Conservation (phyloP, 2,329 filamentous ascomycete species). For the Monosporascus sp. region DNA sequence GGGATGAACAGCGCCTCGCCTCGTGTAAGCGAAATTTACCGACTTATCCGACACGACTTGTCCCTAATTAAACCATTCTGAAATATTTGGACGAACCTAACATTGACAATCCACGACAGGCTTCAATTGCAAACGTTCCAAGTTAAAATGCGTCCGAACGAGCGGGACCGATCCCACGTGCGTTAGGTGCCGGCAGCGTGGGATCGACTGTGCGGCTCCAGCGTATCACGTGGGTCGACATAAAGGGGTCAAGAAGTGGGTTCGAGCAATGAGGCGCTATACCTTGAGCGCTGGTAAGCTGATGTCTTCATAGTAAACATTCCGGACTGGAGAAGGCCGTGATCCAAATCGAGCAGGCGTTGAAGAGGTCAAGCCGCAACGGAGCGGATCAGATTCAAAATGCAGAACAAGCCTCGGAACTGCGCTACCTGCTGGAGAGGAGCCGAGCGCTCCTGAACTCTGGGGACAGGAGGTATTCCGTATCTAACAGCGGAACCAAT, state of each 20-base stretch:
- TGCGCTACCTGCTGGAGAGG: conserved; percentile 46
- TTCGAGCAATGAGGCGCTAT: background rate
- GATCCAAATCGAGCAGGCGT: conserved; percentile 66
- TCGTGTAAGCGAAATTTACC: conserved; percentile 12
- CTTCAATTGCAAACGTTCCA: conserved; percentile 30
- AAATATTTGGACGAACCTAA: too few relatives aligned
- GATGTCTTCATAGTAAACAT: conserved; percentile 53
- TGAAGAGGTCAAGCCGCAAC: conserved; percentile 48
- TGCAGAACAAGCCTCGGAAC: conserved; percentile 36
- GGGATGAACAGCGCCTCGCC: conserved; percentile 25
- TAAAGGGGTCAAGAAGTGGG: conserved; percentile 72
- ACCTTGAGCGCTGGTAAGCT: background rate
- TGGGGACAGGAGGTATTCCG: conserved; percentile 15
- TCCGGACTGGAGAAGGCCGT: conserved; percentile 70
- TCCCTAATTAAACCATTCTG: too few relatives aligned
- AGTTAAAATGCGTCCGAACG: conserved; percentile 28
- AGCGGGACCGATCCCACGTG: conserved; percentile 21
- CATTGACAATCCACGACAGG: conserved; percentile 7
- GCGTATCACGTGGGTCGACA: conserved; percentile 69
- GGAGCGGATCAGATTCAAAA: conserved; percentile 31
- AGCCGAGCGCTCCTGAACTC: conserved; percentile 35
- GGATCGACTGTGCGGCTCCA: conserved; percentile 59
- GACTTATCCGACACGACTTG: too few relatives aligned
- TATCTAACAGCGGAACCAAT: conserved; percentile 10
- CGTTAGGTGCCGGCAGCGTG: conserved; percentile 25